These are phyloP conservation scores for Trichoderma erinaceum DNA, from an alignment of 495 filamentous ascomycete genomes.

Conservation along the genomic window DNA sequence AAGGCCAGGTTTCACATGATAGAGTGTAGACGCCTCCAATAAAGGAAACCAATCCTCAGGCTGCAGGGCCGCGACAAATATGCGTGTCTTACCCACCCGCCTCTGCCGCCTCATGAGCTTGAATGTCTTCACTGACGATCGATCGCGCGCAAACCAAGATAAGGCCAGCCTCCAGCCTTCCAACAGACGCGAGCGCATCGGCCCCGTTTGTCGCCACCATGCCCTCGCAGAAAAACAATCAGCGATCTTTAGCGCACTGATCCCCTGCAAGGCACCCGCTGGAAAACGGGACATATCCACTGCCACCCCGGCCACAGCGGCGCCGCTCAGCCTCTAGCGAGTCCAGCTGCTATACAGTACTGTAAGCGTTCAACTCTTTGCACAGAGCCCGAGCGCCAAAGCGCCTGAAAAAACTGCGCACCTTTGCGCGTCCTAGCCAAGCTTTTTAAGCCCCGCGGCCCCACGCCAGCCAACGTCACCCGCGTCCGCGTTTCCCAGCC, in stretches of 20 bases:
- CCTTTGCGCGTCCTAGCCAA: background rate
- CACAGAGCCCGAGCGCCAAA: background rate
- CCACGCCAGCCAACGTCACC: background rate
- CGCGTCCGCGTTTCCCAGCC: background rate
- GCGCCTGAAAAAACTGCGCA: background rate
- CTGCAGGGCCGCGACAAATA: background rate
- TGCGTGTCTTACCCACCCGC: constrained; percentile 11
- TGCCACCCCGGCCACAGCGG: background rate
- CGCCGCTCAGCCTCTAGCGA: background rate
- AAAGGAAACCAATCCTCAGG: background rate
- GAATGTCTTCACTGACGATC: background rate
- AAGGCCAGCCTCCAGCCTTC: background rate
- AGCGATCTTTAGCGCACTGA: constrained; percentile 2
- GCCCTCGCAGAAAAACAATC: background rate
- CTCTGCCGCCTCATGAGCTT: background rate
- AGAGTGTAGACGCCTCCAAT: background rate
- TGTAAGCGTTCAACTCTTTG: background rate
- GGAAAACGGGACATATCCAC: background rate
- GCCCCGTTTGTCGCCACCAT: background rate
- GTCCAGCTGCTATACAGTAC: background rate
- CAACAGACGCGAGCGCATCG: no score
- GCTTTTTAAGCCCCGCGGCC: background rate
- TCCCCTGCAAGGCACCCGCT: constrained; percentile 12
- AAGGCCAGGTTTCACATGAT: background rate
- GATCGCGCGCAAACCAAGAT: constrained; percentile 4